These are phyloP conservation scores for Mortierella sp. DNA, from an alignment of 371 early-diverging fungal species.

Conservation along the genomic window DNA sequence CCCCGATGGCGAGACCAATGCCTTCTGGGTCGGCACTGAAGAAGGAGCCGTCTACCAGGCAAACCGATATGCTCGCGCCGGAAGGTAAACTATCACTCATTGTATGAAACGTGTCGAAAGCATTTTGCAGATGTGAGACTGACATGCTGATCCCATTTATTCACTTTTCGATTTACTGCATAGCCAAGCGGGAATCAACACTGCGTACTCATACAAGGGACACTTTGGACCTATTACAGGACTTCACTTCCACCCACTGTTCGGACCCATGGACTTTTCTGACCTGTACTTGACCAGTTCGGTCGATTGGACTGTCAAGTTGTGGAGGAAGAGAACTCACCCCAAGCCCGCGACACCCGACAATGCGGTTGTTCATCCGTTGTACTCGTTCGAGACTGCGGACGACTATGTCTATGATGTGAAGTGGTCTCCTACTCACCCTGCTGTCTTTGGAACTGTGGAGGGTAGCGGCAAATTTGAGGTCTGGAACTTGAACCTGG, in stretches of 20 bases:
- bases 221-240: constrained; percentile 93
- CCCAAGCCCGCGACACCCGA: constrained; percentile 73
- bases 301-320: constrained; percentile 96
- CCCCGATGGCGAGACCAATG: constrained; percentile 91
- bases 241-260: constrained; percentile 91
- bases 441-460: constrained; percentile 92
- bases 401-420: constrained; percentile 97
- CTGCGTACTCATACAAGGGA: constrained; percentile 85
- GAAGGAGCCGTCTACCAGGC: constrained; percentile 94
- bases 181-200: constrained; percentile 95
- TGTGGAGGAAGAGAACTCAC: constrained; percentile 87
- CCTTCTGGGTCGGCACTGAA: constrained; percentile 97
- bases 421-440: constrained; percentile 96
- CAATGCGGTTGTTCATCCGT: constrained; percentile 70
- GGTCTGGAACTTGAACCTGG: constrained; percentile 92
- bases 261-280: constrained; percentile 86
- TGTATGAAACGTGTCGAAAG: not conserved
- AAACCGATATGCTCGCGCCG: constrained; percentile 94
- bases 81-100: constrained; percentile 63
- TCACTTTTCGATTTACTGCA: not conserved
- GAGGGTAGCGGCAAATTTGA: constrained; percentile 93
- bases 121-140: not conserved
- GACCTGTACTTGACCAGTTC: constrained; percentile 92
- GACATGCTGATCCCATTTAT: not conserved
- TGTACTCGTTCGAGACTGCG: constrained; percentile 92